Evolutionary conservation across 495 filamentous ascomycete species (phyloP), one percentile per base, ranked within the genome.

Genomic region (Xylaria flabelliformis): DNA sequence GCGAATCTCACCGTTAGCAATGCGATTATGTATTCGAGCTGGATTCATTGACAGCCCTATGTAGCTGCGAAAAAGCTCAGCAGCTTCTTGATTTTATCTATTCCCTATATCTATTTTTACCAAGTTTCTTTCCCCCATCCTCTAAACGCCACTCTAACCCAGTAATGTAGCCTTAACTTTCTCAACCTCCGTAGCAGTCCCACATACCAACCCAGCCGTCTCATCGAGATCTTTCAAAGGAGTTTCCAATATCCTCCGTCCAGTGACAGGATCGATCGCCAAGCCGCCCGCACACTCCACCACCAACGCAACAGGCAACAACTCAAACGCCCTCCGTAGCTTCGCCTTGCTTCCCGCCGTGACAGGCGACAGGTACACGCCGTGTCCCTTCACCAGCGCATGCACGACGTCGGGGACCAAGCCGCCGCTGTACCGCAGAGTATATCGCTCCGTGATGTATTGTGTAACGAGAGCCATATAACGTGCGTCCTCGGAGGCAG

Each of bases 321-420:
- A 64, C 77, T 88, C 86, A 67, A 85, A 88, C 46, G 88, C 69
- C 51, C 83, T 75, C 63, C 86, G 74, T 72, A 88, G 71, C 78
- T 88, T 88, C 3, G 86, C 85, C 77, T 78, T 79, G 69, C 82
- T 85, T 21, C 68, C 72, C 3, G 44, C 72, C 12, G 82, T 85
- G 21, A 85, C 84, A 0, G 86, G 86, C 4, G 82, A 86, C 36
- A 87, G 41, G 70, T 87, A 88, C 8, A 88, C 73, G 4, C 86
- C 86, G 36, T 88, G 83, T 0, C 86, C 86, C 74, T 87, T 86
- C 21, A 86, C 82, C 9, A 88, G 72, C 56, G 83, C 79, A 32
- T 88, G 86, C 53, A 84, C 85, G 0, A 88, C 74, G 72, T 88
- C 86, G 3, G 86, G 86, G 5, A 88, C 86, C 58, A 88, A 71